Base-by-base conservation (phyloP, 345 rosid genomes). In the Salix udensis region DNA sequence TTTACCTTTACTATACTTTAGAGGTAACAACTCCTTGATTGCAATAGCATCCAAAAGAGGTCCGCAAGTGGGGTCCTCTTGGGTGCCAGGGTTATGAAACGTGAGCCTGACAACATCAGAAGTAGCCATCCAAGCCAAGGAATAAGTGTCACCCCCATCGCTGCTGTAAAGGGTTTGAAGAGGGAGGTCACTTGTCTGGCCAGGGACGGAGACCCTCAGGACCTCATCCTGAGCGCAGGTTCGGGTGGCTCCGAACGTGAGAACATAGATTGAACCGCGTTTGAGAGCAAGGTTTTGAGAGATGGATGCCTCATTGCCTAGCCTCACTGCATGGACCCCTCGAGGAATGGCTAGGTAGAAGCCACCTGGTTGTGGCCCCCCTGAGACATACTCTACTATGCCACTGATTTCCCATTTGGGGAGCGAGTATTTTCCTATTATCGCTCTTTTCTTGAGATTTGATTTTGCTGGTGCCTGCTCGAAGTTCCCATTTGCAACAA, bases 321-420 rank as follows among this genome's bases (percentile, higher is more conserved):
- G 86, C 81, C 91, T 87, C 40, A 88, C 90, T 0, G 98, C 98
- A 7, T 91, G 97, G 65, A 79, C 78, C 1, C 97, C 98, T 0
- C 96, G 91, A 1, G 98, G 94, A 36, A 94, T 85, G 1, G 88
- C 71, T 0, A 87, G 81, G 80, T 77, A 92, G 81, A 94, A 91
- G 6, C 98, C 91, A 0, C 98, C 92, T 0, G 97, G 97, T 73
- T 92, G 96, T 1, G 96, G 94, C 68, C 98, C 98, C 1, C 93
- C 94, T 0, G 92, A 87, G 70, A 94, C 85, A 73, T 80, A 85
- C 83, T 94, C 94, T 5, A 92, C 96, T 23, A 87, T 74, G 70
- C 97, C 97, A 1, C 71, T 58, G 79, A 88, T 89, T 82, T 88
- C 88, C 98, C 98, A 92, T 6, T 81, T 85, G 6, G 98, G 97